phyloP scores from a whole-genome alignment of 495 filamentous ascomycete genomes.

The Cercophora newfieldiana region DNA sequence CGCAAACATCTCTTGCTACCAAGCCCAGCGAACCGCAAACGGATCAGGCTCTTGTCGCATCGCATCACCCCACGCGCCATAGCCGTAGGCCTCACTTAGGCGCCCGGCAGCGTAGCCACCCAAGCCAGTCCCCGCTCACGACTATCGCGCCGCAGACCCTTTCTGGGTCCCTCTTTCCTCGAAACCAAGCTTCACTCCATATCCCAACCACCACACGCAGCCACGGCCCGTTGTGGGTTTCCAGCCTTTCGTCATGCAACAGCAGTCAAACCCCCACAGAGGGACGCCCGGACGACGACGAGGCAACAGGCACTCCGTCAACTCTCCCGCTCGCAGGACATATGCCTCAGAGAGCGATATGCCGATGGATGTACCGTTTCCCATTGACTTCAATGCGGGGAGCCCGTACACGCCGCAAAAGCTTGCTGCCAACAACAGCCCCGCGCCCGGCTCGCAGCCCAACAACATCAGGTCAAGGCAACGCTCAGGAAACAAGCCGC shows the following conservation, averaged over 20 bases:
- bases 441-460: constrained; percentile 27
- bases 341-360: constrained; percentile 54
- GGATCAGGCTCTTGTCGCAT: constrained; percentile 18
- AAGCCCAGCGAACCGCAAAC: constrained; percentile 12
- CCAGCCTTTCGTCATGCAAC: constrained; percentile 11
- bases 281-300: constrained; percentile 45
- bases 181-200: not conserved
- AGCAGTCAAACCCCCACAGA: constrained; percentile 22
- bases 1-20: constrained; percentile 6
- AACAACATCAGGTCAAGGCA: constrained; percentile 28
- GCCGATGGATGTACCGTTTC: constrained; percentile 24
- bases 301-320: constrained; percentile 34
- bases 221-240: not conserved
- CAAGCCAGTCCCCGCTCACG: not conserved
- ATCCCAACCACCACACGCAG: not conserved
- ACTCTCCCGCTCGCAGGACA: constrained; percentile 39
- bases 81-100: constrained; percentile 13
- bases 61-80: constrained; percentile 20
- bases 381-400: constrained; percentile 25
- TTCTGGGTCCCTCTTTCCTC: not conserved
- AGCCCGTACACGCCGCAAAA: constrained; percentile 44
- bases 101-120: not conserved
- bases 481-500: constrained; percentile 35
- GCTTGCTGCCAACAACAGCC: constrained; percentile 23
- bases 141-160: constrained; percentile 6